Conservation (phyloP, 331 rosid genomes). For the Dryas integrifolia region DNA sequence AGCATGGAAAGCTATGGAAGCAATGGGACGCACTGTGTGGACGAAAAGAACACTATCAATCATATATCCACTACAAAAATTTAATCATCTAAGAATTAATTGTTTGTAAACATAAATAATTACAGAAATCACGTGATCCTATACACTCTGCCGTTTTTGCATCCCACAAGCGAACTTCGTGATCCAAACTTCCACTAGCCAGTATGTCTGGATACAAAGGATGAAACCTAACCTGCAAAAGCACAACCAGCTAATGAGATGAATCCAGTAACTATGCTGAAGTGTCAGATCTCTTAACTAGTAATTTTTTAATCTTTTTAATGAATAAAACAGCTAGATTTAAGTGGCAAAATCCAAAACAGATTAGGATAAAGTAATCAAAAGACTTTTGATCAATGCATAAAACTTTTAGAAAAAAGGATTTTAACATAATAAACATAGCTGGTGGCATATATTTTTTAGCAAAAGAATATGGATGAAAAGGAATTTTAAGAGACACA, state of each 20-base stretch:
- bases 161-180: conserved; percentile 95
- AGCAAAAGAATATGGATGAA: conserved; percentile 4
- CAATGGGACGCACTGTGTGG: conserved; percentile 79
- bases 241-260: conserved; percentile 18
- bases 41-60: conserved; percentile 26
- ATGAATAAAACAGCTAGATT: not conserved
- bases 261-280: conserved; percentile 8
- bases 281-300: conserved; percentile 1
- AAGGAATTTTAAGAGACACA: not conserved
- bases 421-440: not conserved
- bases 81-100: not conserved
- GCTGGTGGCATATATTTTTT: not conserved
- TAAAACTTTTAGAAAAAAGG: not conserved
- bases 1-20: conserved; percentile 96
- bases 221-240: conserved; percentile 92
- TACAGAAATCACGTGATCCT: conserved; percentile 85
- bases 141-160: conserved; percentile 85
- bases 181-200: conserved; percentile 99
- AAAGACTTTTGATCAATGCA: not conserved
- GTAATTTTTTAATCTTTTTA: not conserved
- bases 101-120: conserved; percentile 13
- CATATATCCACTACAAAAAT: conserved; percentile 4
- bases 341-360: not conserved
- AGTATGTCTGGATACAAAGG: conserved; percentile 77
- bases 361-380: not conserved